phyloP scores from a whole-genome alignment of 371 early-diverging fungal species.

The Mucor lusitanicus region DNA sequence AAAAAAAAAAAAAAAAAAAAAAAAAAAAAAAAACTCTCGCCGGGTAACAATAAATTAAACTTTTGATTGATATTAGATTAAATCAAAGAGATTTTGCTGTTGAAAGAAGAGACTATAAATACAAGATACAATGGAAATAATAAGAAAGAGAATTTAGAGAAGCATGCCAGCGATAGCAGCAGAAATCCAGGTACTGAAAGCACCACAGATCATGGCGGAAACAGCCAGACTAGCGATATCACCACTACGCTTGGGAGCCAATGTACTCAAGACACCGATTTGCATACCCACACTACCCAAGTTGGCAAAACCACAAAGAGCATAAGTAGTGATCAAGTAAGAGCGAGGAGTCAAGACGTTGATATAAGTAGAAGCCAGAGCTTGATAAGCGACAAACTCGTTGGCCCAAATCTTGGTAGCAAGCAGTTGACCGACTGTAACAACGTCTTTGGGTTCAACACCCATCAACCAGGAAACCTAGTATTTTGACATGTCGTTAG shows the following conservation, averaged over 20 bases:
- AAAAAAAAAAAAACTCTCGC: neutral
- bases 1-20: too few relatives aligned
- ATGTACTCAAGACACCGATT: constrained; percentile 76
- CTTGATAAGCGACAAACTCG: constrained; percentile 86
- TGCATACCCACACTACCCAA: constrained; percentile 88
- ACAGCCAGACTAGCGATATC: constrained; percentile 79
- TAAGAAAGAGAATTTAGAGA: constrained; percentile 33
- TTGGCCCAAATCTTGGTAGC: constrained; percentile 89
- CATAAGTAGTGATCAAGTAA: constrained; percentile 66
- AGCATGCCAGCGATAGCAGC: constrained; percentile 86
- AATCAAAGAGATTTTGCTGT: neutral
- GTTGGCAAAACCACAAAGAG: constrained; percentile 92
- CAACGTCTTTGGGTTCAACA: constrained; percentile 62
- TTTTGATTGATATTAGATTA: constrained; percentile 1
- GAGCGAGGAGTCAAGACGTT: constrained; percentile 48
- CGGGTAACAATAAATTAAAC: neutral
- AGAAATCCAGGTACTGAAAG: constrained; percentile 80
- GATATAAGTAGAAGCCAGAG: constrained; percentile 37
- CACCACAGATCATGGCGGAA: constrained; percentile 83
- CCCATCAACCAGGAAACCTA: constrained; percentile 85
- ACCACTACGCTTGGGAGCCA: constrained; percentile 80
- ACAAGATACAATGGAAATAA: neutral
- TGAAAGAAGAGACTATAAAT: neutral
- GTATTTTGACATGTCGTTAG: neutral
- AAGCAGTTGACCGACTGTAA: constrained; percentile 72